A percentile compares a stretch with the other conserved stretches of the same genome.
These are phyloP conservation scores for Agrostemma githago DNA, from an alignment of 148 eudicot genomes.

Conservation along the genomic window DNA sequence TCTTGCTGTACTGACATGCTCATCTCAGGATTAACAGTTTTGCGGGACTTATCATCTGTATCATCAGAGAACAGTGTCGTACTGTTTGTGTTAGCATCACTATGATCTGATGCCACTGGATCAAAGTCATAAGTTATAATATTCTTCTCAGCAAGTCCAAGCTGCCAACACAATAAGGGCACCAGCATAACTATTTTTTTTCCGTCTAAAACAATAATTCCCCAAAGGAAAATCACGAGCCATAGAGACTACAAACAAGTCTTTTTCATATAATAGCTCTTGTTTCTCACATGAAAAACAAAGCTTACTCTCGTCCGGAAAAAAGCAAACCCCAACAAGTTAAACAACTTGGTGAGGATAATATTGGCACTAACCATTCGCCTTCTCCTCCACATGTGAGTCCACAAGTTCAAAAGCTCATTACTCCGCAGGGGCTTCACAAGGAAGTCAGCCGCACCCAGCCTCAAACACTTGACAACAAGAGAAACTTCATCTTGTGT, in stretches of 20 bases:
- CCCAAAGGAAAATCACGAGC: neutral
- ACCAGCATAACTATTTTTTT: constrained; percentile 19
- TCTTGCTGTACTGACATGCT: constrained; percentile 45
- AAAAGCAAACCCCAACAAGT: constrained; percentile 12
- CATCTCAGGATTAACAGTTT: constrained; percentile 57
- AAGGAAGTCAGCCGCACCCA: constrained; percentile 98
- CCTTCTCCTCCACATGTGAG: constrained; percentile 98
- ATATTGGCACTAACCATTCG: constrained; percentile 51
- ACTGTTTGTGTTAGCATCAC: constrained; percentile 95
- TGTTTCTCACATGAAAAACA: constrained; percentile 1
- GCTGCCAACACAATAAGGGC: constrained; percentile 45
- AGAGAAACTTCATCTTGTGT: constrained; percentile 91
- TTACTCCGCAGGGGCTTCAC: constrained; percentile 96
- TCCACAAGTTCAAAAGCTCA: constrained; percentile 93
- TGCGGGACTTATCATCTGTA: constrained; percentile 80
- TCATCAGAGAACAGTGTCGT: constrained; percentile 92
- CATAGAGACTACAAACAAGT: neutral
- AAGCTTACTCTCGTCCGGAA: constrained; percentile 6
- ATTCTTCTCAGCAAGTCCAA: constrained; percentile 90
- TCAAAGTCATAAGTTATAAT: constrained; percentile 68
- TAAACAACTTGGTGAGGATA: constrained; percentile 11
- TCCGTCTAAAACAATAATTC: neutral
- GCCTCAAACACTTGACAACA: constrained; percentile 93
- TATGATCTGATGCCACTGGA: constrained; percentile 71
- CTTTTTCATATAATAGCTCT: too few relatives aligned